phyloP scores from a whole-genome alignment of 2,329 filamentous ascomycete genomes.

The Aureobasidium vineae region DNA sequence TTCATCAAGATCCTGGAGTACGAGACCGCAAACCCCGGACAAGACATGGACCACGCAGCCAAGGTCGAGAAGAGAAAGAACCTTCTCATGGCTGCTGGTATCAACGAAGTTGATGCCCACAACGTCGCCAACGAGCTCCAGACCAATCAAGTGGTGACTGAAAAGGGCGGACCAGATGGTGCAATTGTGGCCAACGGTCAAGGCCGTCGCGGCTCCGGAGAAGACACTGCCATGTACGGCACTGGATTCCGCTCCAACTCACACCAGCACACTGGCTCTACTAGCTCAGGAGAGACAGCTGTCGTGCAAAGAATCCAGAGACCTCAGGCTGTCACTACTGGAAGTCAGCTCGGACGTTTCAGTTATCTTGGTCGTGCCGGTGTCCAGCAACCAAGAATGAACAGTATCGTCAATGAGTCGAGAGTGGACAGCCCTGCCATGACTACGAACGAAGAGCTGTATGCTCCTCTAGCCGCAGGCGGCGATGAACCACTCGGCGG shows the following conservation, averaged over 20 bases:
- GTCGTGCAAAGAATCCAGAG: conserved; percentile 26
- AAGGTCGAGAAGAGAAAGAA: conserved; percentile 29
- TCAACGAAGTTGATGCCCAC: conserved; percentile 30
- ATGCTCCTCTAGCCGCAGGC: conserved; percentile 25
- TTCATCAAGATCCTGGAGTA: conserved; percentile 39
- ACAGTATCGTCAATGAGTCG: conserved; percentile 5
- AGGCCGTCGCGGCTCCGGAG: conserved; percentile 17
- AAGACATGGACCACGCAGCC: conserved; percentile 32
- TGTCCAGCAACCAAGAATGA: conserved; percentile 4
- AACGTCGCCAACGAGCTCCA: conserved; percentile 30
- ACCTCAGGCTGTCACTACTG: conserved; percentile 27
- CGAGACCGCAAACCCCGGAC: conserved; percentile 38
- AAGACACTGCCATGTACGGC: conserved; percentile 30
- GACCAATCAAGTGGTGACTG: background rate
- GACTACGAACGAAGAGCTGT: conserved; percentile 28
- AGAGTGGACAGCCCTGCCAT: conserved; percentile 27
- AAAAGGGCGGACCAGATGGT: conserved; percentile 24
- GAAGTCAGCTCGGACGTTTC: conserved; percentile 27
- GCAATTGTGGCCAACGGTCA: conserved; percentile 29
- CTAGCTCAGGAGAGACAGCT: conserved; percentile 27
- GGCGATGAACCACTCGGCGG: conserved; percentile 27
- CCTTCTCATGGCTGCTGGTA: conserved; percentile 31
- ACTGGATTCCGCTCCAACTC: conserved; percentile 28
- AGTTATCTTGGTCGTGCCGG: conserved; percentile 26
- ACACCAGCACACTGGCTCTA: conserved; percentile 22